Evolutionary conservation across 1,139 yeast genomes (phyloP), one percentile per base, ranked within the genome.

Genomic region (Suhomyces guaymorum): DNA sequence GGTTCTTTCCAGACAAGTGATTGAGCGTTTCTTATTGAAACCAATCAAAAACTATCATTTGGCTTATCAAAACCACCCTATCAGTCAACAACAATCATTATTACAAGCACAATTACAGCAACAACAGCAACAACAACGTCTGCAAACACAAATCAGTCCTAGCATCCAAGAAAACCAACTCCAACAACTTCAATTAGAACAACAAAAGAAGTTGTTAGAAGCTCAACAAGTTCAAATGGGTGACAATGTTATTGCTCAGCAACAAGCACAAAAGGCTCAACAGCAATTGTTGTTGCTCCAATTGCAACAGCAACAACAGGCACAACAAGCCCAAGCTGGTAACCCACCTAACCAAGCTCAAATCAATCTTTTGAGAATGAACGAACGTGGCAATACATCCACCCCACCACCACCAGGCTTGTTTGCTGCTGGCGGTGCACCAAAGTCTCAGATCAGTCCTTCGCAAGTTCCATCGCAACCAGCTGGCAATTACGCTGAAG

Each of bases 351-450:
- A 43, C 25, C 45, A 42, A 15, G 37, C 28, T 11, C 63, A 56
- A 41, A 53, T 64, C 28, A 62, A 61, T 38, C 54, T 57, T 41
- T 50, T 66, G 49, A 58, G 62, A 35, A 42, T 52, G 40, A 59
- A 54, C 33, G 71, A 66, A 30, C 57, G 70, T 32, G 52, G 54
- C 19, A 59, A 52, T 31, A 59, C 69, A 4, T 52, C 69, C 9
- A 66, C 73, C 2, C 73, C 73, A 12, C 73, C 73, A n/a, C 71
- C 71, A 10, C 71, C 71, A 3, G 73, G 73, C 2, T 59, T 66
- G 42, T 66, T 66, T 41, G 52, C 58, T 17, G 55, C 53, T 4
- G 49, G 46, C 30, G 40, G 41, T 36, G 41, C 34, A 12, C 47
- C 48, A 11, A 46, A 44, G 34, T 28, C 39, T 9, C 49, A 41